Evolutionary conservation across 306 rosid species (phyloP).

Genomic region (Adenanthera pavonina): DNA sequence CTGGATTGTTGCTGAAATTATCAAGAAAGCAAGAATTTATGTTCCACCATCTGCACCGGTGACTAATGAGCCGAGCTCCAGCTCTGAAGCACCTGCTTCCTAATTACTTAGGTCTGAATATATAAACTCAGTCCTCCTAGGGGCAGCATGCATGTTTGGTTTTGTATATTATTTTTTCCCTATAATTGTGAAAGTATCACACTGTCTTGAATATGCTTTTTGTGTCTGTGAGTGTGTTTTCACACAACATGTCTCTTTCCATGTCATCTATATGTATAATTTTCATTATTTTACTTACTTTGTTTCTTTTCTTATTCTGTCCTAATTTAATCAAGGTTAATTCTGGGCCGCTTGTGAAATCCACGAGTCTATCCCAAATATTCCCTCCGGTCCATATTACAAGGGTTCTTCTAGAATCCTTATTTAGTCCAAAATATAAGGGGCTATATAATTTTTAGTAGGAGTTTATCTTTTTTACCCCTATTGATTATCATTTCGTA

Average conservation of each 20-base stretch:
- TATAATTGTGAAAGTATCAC: background rate
- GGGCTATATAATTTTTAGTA: too few relatives aligned
- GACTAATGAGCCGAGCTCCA: conserved; percentile 30
- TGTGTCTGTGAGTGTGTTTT: background rate
- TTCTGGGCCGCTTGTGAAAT: background rate
- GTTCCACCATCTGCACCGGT: conserved; percentile 51
- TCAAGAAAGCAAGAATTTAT: conserved; percentile 84
- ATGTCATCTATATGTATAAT: background rate
- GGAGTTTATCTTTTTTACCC: too few relatives aligned
- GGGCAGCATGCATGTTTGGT: background rate
- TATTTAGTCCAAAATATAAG: too few relatives aligned
- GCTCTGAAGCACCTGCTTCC: conserved; percentile 38
- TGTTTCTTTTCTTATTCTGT: background rate
- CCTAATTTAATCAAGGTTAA: background rate
- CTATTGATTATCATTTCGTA: too few relatives aligned
- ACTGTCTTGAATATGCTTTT: background rate
- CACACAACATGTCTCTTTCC: background rate
- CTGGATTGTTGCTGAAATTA: conserved; percentile 88
- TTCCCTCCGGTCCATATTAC: too few relatives aligned
- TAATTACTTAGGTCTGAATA: conserved; percentile 39
- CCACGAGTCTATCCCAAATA: background rate
- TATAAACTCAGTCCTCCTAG: background rate
- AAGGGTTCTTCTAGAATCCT: too few relatives aligned
- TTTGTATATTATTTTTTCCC: background rate
- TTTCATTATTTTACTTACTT: background rate